Conservation (phyloP, 2,329 filamentous ascomycete genomes). For the Monosporascus cannonballus region DNA sequence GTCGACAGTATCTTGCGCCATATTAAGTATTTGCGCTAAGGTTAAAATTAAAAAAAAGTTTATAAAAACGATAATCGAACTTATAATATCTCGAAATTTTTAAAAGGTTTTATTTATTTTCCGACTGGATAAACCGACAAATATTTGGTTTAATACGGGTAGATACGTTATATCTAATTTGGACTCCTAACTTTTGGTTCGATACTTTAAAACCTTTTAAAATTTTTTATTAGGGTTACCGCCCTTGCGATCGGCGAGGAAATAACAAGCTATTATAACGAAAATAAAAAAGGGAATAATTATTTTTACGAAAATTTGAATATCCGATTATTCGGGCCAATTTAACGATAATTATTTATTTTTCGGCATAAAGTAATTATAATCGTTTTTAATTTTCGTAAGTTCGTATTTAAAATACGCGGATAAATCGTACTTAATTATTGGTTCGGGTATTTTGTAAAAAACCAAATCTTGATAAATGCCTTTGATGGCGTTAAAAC, state of each 20-base stretch:
- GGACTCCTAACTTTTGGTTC: constrained; percentile 4
- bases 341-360: constrained; percentile 7
- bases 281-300: constrained; percentile 25
- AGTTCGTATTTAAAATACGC: constrained; percentile 28
- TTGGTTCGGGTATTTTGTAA: constrained; percentile 25
- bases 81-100: constrained; percentile 25
- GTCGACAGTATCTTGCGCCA: constrained; percentile 11
- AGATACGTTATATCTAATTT: constrained; percentile 11
- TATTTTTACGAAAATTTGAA: constrained; percentile 9
- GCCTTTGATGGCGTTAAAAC: constrained; percentile 23
- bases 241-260: constrained; percentile 11
- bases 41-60: not conserved
- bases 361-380: constrained; percentile 12
- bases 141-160: constrained; percentile 1
- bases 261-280: constrained; percentile 21
- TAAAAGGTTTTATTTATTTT: constrained; percentile 9
- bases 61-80: constrained; percentile 24
- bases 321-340: constrained; percentile 23
- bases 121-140: constrained; percentile 10
- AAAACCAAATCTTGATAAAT: constrained; percentile 21
- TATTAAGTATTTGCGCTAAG: not conserved
- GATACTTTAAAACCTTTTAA: not conserved
- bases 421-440: constrained; percentile 31
- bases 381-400: constrained; percentile 18
- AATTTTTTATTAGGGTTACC: constrained; percentile 1